A percentile compares a stretch with the other conserved stretches of the same genome.
Evolutionary conservation across 805 yeast genomes (phyloP).

Genomic region (Candida golubevii): DNA sequence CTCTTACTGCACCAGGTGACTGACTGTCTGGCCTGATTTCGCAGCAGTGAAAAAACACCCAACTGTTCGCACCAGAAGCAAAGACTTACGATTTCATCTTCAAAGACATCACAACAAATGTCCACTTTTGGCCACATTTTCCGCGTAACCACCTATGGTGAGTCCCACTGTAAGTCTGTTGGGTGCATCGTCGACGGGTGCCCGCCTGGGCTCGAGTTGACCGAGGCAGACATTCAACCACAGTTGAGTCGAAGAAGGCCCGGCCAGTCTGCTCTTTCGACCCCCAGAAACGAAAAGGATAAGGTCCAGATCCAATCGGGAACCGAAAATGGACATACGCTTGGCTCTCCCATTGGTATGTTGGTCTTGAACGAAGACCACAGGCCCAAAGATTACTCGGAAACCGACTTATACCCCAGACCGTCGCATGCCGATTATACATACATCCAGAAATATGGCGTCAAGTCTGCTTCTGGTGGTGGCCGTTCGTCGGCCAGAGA

Average conservation of each 20-base stretch:
- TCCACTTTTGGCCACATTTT: conserved; percentile 40
- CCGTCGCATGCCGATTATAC: conserved; percentile 98
- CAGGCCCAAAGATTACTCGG: conserved; percentile 92
- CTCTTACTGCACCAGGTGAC: not conserved
- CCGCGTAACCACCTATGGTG: conserved; percentile 93
- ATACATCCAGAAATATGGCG: conserved; percentile 83
- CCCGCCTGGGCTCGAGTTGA: conserved; percentile 87
- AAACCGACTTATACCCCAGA: conserved; percentile 92
- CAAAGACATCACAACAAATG: conserved; percentile 19
- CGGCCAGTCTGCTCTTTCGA: conserved; percentile 87
- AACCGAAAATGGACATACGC: conserved; percentile 81
- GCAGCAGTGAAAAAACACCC: conserved; percentile 3
- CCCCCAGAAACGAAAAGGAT: conserved; percentile 96
- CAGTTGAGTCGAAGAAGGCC: conserved; percentile 97
- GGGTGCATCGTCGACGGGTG: conserved; percentile 99
- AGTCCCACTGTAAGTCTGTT: conserved; percentile 94
- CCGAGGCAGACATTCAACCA: conserved; percentile 89
- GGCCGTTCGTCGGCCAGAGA: conserved; percentile 97
- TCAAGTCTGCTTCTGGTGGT: conserved; percentile 94
- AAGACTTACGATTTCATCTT: not conserved
- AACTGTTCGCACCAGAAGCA: not conserved
- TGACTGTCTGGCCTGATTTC: not conserved
- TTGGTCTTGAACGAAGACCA: conserved; percentile 91
- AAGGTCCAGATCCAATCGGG: conserved; percentile 91
- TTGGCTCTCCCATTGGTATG: conserved; percentile 97